These are phyloP conservation scores for Capronia coronata DNA, from an alignment of 2,329 filamentous ascomycete species.

Conservation along the genomic window DNA sequence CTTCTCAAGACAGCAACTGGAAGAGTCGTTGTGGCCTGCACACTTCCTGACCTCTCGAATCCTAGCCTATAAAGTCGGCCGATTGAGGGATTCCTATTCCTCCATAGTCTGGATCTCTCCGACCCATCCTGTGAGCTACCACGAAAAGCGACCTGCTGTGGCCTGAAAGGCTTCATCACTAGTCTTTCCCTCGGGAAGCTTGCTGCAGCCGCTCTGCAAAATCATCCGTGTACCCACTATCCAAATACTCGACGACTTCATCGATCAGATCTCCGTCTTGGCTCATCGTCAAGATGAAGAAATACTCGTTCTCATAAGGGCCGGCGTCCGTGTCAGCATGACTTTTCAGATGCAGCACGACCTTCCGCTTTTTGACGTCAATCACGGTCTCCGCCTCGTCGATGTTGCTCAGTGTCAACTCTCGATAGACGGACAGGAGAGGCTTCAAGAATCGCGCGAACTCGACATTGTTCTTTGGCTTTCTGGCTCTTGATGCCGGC, in stretches of 20 bases:
- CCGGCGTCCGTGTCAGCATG: constrained; percentile 1
- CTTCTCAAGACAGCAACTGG: no score
- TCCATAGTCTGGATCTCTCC: no score
- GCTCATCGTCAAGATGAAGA: constrained; percentile 2
- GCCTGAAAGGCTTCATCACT: no score
- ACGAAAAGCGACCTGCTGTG: no score
- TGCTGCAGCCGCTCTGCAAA: constrained; percentile 4
- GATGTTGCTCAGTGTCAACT: not conserved
- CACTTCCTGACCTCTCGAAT: no score
- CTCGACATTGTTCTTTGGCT: not conserved
- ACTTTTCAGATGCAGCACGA: not conserved
- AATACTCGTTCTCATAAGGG: constrained; percentile 6
- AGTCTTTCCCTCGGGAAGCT: not conserved
- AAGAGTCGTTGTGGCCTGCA: no score
- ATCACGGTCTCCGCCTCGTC: constrained; percentile 2
- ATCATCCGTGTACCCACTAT: constrained; percentile 15
- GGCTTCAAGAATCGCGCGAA: not conserved
- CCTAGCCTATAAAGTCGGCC: no score
- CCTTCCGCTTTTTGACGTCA: constrained; percentile 3
- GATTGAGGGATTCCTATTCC: no score
- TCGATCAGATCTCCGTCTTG: constrained; percentile 1
- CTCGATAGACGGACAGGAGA: not conserved
- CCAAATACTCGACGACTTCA: constrained; percentile 2
- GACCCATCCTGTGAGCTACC: no score
- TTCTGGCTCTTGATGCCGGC: not conserved